These are phyloP conservation scores for Amanita rubescens DNA, from an alignment of 768 basidiomycete genomes.

Conservation along the genomic window DNA sequence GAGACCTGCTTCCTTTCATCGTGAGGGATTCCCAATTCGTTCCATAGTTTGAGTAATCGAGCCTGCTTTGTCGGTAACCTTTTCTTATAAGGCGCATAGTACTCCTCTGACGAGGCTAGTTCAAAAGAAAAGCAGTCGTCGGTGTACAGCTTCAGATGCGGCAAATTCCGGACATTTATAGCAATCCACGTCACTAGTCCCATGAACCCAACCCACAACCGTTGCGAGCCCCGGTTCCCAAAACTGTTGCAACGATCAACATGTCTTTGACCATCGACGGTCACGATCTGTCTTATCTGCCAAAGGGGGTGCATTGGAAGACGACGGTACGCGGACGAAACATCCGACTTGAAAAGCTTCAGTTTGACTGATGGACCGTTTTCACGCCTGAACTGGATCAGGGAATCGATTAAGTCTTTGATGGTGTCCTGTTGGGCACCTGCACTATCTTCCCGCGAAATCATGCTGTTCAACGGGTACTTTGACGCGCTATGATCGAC, in stretches of 20 bases:
- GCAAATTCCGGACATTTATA: too few relatives aligned
- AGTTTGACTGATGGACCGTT: background rate
- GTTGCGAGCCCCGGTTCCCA: background rate
- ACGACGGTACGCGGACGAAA: constrained; percentile 32
- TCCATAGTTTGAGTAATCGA: background rate
- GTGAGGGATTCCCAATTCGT: constrained; percentile 6
- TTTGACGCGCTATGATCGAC: constrained; percentile 27
- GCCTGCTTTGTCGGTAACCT: too few relatives aligned
- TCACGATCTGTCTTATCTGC: constrained; percentile 33
- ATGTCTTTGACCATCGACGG: constrained; percentile 11
- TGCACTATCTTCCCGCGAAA: constrained; percentile 5
- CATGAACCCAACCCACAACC: background rate
- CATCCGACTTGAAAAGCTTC: constrained; percentile 28
- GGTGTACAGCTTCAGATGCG: too few relatives aligned
- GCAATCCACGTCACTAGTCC: background rate
- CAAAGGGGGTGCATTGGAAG: constrained; percentile 19
- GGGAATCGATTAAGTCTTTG: constrained; percentile 9
- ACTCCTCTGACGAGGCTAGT: too few relatives aligned
- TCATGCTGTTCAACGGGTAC: constrained; percentile 21
- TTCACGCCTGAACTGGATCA: background rate
- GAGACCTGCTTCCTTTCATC: constrained; percentile 6
- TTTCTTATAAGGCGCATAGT: too few relatives aligned
- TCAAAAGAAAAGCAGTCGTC: too few relatives aligned
- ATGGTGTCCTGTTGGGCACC: constrained; percentile 14
- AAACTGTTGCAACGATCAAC: too few relatives aligned